These are phyloP conservation scores for Solanum sejunctum DNA, from an alignment of 257 asterid genomes.

Conservation along the genomic window DNA sequence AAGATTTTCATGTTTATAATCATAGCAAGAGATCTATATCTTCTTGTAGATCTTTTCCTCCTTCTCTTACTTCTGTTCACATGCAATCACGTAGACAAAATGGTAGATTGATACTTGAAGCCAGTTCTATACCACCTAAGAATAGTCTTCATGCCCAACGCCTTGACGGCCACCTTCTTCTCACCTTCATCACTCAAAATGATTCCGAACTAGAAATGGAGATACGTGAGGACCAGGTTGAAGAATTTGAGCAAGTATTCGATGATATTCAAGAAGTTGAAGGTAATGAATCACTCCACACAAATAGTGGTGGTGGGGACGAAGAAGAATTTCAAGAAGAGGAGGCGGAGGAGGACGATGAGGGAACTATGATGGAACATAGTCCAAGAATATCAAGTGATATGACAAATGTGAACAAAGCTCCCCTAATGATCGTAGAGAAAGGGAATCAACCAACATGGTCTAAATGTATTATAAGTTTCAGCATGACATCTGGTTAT, in stretches of 20 bases:
- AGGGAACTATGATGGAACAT: conserved; percentile 9
- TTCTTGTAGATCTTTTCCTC: conserved; percentile 53
- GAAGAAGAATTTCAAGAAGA: background rate
- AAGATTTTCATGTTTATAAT: conserved; percentile 22
- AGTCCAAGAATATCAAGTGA: conserved; percentile 16
- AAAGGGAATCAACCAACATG: conserved; percentile 31
- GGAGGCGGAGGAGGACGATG: background rate
- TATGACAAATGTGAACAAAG: conserved; percentile 24
- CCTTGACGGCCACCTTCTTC: conserved; percentile 50
- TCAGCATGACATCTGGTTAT: background rate
- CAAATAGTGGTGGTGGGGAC: conserved; percentile 1
- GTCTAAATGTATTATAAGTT: background rate
- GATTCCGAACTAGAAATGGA: background rate
- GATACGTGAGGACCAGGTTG: background rate
- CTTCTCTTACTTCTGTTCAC: conserved; percentile 46
- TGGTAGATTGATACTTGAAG: conserved; percentile 71
- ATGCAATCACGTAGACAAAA: conserved; percentile 45
- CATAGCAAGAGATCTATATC: conserved; percentile 4
- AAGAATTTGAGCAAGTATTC: conserved; percentile 8
- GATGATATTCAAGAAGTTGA: conserved; percentile 18
- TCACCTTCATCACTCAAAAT: conserved; percentile 22
- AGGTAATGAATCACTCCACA: background rate
- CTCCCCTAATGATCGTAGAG: conserved; percentile 21
- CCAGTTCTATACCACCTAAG: conserved; percentile 34
- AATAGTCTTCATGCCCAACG: conserved; percentile 50